Conservation (phyloP, 345 rosid species). For the Odontarrhena argentea region DNA sequence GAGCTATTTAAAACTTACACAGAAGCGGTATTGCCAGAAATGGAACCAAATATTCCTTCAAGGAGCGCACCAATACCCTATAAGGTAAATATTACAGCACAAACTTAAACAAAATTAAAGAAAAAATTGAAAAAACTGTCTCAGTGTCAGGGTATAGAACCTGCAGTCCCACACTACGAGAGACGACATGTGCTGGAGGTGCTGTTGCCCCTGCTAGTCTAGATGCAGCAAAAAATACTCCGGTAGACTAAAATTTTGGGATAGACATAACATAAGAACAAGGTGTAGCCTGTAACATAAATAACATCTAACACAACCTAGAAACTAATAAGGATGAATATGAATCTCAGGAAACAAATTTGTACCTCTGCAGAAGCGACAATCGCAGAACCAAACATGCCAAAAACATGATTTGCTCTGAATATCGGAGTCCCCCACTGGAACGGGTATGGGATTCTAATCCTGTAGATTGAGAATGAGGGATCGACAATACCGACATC, state of each 20-base stretch:
- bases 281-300: slow-evolving; percentile 13
- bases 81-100: slow-evolving; percentile 2
- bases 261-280: slow-evolving; percentile 16
- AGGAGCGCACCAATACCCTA: slow-evolving; percentile 85
- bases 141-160: slow-evolving; percentile 41
- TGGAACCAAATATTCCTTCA: slow-evolving; percentile 87
- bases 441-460: slow-evolving; percentile 87
- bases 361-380: slow-evolving; percentile 91
- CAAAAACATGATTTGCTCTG: slow-evolving; percentile 91
- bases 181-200: slow-evolving; percentile 90
- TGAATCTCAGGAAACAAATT: not conserved
- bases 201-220: slow-evolving; percentile 92
- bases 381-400: slow-evolving; percentile 92
- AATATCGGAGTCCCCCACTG: slow-evolving; percentile 99
- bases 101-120: not conserved
- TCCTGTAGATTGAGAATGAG: slow-evolving; percentile 51
- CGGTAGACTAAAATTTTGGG: slow-evolving; percentile 68
- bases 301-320: not conserved
- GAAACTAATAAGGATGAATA: not conserved
- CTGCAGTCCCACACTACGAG: slow-evolving; percentile 92
- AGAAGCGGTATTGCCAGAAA: slow-evolving; percentile 85
- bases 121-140: not conserved
- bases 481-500: slow-evolving; percentile 13
- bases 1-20: slow-evolving; percentile 58
- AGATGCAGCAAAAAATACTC: slow-evolving; percentile 77